These are phyloP conservation scores for Capsicum rhomboideum DNA, from an alignment of 257 asterid species.

Conservation along the genomic window DNA sequence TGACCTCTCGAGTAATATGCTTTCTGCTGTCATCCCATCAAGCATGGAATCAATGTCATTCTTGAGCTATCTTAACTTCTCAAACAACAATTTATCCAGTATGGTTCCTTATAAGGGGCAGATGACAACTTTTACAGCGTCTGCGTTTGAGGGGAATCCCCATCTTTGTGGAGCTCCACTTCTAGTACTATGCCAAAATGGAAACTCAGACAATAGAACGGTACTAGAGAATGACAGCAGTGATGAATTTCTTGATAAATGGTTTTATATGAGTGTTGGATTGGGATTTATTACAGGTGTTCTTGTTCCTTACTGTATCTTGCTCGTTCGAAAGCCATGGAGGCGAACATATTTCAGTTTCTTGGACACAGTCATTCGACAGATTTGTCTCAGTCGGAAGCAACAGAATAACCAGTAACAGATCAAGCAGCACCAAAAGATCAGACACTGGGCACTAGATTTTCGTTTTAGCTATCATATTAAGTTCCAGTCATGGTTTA, in stretches of 20 bases:
- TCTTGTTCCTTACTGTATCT: slow-evolving; percentile 19
- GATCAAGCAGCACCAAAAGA: neutral
- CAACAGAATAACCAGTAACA: neutral
- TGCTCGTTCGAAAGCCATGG: slow-evolving; percentile 31
- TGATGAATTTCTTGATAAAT: slow-evolving; percentile 15
- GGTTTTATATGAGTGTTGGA: slow-evolving; percentile 49
- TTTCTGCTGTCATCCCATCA: slow-evolving; percentile 36
- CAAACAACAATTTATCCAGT: slow-evolving; percentile 40
- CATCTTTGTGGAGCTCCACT: slow-evolving; percentile 46
- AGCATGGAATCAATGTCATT: slow-evolving; percentile 30
- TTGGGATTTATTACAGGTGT: slow-evolving; percentile 43
- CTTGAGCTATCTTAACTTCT: slow-evolving; percentile 33
- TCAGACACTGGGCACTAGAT: neutral
- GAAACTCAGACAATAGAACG: slow-evolving; percentile 9
- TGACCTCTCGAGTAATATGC: slow-evolving; percentile 40
- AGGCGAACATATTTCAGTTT: slow-evolving; percentile 24
- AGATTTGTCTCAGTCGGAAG: slow-evolving; percentile 1
- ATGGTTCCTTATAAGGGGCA: slow-evolving; percentile 38
- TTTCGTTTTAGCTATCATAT: neutral
- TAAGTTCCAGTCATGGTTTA: neutral
- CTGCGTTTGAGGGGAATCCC: slow-evolving; percentile 31
- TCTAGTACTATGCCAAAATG: slow-evolving; percentile 14
- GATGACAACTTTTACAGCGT: slow-evolving; percentile 32
- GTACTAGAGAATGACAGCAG: neutral
- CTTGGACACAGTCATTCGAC: slow-evolving; percentile 19